Conservation (phyloP, 768 basidiomycete genomes). For the Phaeolepiota aurea region DNA sequence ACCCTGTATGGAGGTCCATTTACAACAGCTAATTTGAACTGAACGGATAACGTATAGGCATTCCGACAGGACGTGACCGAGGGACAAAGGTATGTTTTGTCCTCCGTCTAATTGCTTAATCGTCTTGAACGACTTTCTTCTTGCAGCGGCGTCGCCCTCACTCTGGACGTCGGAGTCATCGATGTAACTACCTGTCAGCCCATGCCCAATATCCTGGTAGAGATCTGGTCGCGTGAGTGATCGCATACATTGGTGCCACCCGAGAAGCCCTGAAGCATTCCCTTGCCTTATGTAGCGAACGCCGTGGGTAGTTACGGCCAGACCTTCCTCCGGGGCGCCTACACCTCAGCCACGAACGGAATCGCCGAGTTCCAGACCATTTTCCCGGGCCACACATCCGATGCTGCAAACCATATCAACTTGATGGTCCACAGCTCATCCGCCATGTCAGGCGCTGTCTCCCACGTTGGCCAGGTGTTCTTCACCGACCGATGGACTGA, state of each 20-base stretch:
- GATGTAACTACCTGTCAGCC: conserved; percentile 28
- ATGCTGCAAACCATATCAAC: conserved; percentile 27
- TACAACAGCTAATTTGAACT: background rate
- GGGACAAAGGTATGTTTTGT: conserved; percentile 13
- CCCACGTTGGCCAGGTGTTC: conserved; percentile 29
- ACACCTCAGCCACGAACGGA: conserved; percentile 21
- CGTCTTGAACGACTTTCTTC: background rate
- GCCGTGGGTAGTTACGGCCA: conserved; percentile 22
- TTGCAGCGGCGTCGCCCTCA: conserved; percentile 22
- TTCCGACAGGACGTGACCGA: conserved; percentile 15
- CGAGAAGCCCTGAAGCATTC: too few species aligned
- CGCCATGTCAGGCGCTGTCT: conserved; percentile 12
- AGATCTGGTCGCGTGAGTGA: conserved; percentile 22
- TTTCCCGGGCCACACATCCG: conserved; percentile 24
- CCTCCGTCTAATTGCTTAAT: background rate
- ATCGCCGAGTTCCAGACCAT: conserved; percentile 29
- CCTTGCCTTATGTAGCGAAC: conserved; percentile 21
- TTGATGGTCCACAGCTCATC: conserved; percentile 20
- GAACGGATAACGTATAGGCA: conserved; percentile 3
- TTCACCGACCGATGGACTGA: conserved; percentile 27
- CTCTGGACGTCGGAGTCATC: conserved; percentile 27
- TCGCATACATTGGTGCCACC: too few species aligned
- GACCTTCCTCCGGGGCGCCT: conserved; percentile 26
- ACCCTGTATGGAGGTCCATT: conserved; percentile 7
- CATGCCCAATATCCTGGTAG: conserved; percentile 22